phyloP scores from a whole-genome alignment of 2,329 filamentous ascomycete genomes.

The Lasiodiplodia hormozganensis region DNA sequence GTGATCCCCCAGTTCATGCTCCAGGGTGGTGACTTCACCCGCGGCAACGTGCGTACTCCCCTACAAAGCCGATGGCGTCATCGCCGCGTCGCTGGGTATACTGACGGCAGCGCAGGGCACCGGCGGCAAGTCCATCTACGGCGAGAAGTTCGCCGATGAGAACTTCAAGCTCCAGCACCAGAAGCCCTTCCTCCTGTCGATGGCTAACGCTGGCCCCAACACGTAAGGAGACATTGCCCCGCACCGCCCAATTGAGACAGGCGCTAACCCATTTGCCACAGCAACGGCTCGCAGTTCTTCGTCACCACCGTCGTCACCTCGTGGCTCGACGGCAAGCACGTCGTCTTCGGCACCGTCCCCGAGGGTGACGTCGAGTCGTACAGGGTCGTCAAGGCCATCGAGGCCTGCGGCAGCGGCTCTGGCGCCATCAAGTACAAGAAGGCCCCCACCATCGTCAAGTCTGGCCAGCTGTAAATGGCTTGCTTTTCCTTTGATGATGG shows the following conservation, averaged over 20 bases:
- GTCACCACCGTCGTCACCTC: slow-evolving; percentile 71
- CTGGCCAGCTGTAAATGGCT: slow-evolving; percentile 48
- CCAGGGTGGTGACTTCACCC: slow-evolving; percentile 95
- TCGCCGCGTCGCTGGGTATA: slow-evolving; percentile 21
- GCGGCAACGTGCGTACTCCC: slow-evolving; percentile 74
- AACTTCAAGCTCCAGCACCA: slow-evolving; percentile 82
- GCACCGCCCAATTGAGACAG: slow-evolving; percentile 13
- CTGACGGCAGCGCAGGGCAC: slow-evolving; percentile 67
- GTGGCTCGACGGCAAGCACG: slow-evolving; percentile 80
- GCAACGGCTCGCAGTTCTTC: slow-evolving; percentile 77
- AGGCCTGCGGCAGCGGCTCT: slow-evolving; percentile 62
- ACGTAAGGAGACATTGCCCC: slow-evolving; percentile 62
- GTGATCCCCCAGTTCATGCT: slow-evolving; percentile 95
- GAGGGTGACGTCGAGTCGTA: slow-evolving; percentile 60
- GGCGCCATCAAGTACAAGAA: slow-evolving; percentile 61
- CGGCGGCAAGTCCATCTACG: slow-evolving; percentile 93
- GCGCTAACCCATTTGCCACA: slow-evolving; percentile 40
- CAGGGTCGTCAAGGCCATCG: slow-evolving; percentile 64
- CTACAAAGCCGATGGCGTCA: slow-evolving; percentile 5
- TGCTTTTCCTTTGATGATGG: slow-evolving; percentile 16
- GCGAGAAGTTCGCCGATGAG: slow-evolving; percentile 93
- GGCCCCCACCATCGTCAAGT: slow-evolving; percentile 60
- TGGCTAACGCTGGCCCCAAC: slow-evolving; percentile 96
- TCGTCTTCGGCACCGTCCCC: slow-evolving; percentile 80
- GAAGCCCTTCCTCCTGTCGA: slow-evolving; percentile 81